A percentile compares a stretch with the other conserved stretches of the same genome.
These are phyloP conservation scores for Brassica nigra DNA, from an alignment of 345 rosid species.

Conservation along the genomic window DNA sequence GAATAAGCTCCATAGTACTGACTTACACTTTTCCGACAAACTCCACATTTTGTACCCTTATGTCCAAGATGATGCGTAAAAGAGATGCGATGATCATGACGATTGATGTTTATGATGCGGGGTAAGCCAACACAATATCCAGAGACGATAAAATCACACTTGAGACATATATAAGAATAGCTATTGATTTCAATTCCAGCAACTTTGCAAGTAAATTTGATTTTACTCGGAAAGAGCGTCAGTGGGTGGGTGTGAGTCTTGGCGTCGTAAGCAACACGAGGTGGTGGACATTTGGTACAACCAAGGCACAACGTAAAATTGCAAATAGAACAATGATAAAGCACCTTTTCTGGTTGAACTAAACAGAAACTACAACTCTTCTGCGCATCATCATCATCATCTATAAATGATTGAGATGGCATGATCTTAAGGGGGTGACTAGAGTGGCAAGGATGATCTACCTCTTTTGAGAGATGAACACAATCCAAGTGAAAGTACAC, in stretches of 20 bases:
- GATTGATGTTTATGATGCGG: not conserved
- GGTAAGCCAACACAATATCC: not conserved
- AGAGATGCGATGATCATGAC: constrained; percentile 11
- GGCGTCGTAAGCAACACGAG: not conserved
- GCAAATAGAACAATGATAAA: constrained; percentile 16
- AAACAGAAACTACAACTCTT: not conserved
- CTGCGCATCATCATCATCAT: not conserved
- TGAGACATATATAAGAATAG: not conserved
- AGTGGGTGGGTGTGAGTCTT: constrained; percentile 14
- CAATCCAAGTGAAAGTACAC: constrained; percentile 3
- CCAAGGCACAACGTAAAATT: not conserved
- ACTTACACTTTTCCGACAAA: not conserved
- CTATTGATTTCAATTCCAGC: not conserved
- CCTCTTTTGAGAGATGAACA: not conserved
- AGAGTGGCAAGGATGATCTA: constrained; percentile 12
- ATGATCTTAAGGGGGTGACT: constrained; percentile 7
- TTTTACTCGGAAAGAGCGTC: not conserved
- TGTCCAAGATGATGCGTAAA: not conserved
- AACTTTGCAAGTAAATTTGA: not conserved
- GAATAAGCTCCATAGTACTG: not conserved
- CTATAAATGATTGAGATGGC: not conserved
- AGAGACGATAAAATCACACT: not conserved
- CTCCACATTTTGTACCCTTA: not conserved
- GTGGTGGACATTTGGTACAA: constrained; percentile 20
- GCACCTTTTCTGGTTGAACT: not conserved